phyloP scores from a whole-genome alignment of 805 yeast species.

The Wickerhamiella domercqiae region DNA sequence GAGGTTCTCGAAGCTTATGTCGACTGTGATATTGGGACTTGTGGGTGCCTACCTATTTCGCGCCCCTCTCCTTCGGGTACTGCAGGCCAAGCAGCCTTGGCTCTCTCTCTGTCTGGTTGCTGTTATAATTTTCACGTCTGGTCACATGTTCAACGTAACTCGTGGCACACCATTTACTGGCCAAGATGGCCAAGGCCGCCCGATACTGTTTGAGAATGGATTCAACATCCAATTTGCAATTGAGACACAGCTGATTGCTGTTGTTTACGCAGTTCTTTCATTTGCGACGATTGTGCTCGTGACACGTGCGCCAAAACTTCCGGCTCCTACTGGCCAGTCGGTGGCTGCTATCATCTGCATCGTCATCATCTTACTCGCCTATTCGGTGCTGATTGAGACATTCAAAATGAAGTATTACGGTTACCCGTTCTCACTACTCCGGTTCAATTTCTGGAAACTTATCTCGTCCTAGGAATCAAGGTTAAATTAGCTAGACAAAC shows the following conservation, averaged over 20 bases:
- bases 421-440: slow-evolving; percentile 53
- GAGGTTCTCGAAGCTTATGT: slow-evolving; percentile 9
- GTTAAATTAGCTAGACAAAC: too few species aligned
- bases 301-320: slow-evolving; percentile 38
- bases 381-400: slow-evolving; percentile 46
- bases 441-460: slow-evolving; percentile 18
- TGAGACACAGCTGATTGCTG: slow-evolving; percentile 76
- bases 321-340: slow-evolving; percentile 33
- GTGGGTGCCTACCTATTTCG: slow-evolving; percentile 14
- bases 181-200: slow-evolving; percentile 26
- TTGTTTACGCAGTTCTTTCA: slow-evolving; percentile 42
- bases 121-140: slow-evolving; percentile 61
- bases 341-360: slow-evolving; percentile 33
- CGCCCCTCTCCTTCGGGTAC: slow-evolving; percentile 26
- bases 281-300: slow-evolving; percentile 43
- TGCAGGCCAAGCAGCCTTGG: slow-evolving; percentile 53
- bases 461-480: not conserved
- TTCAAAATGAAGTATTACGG: slow-evolving; percentile 58
- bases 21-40: slow-evolving; percentile 7
- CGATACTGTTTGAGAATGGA: slow-evolving; percentile 43
- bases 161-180: slow-evolving; percentile 48
- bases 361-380: slow-evolving; percentile 36
- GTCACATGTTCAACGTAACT: slow-evolving; percentile 87
- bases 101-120: slow-evolving; percentile 46
- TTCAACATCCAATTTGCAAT: slow-evolving; percentile 69